These are phyloP conservation scores for Kazachstania africana DNA, from an alignment of 805 yeast genomes.

Conservation along the genomic window DNA sequence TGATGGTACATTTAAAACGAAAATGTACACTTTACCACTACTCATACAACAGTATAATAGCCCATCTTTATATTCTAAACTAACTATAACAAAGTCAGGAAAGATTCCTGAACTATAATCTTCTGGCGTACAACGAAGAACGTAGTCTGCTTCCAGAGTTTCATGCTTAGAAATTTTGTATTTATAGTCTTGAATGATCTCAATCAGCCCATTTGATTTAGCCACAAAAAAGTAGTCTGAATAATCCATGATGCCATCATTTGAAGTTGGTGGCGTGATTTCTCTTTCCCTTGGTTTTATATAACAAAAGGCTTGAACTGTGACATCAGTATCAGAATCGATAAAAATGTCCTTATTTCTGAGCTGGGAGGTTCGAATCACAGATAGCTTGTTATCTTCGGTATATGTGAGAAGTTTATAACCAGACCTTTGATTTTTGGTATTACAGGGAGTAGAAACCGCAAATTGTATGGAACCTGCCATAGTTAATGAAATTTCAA, in stretches of 20 bases:
- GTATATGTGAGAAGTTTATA: slow-evolving; percentile 12
- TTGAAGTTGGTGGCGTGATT: slow-evolving; percentile 1
- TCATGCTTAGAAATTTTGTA: slow-evolving; percentile 6
- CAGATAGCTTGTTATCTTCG: slow-evolving; percentile 5
- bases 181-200: slow-evolving; percentile 16
- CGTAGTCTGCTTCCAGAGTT: slow-evolving; percentile 9
- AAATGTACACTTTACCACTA: slow-evolving; percentile 16
- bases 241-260: slow-evolving; percentile 6
- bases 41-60: slow-evolving; percentile 18
- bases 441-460: slow-evolving; percentile 17
- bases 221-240: slow-evolving; percentile 22
- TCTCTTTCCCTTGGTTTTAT: slow-evolving; percentile 10
- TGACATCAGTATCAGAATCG: slow-evolving; percentile 9
- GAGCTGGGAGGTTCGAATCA: slow-evolving; percentile 1
- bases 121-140: slow-evolving; percentile 16
- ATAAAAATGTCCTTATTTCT: too few species aligned
- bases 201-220: slow-evolving; percentile 20
- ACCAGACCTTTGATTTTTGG: slow-evolving; percentile 11
- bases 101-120: slow-evolving; percentile 4
- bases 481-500: too few species aligned
- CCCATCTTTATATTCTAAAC: slow-evolving; percentile 17
- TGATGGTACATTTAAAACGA: slow-evolving; percentile 16
- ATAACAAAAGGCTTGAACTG: slow-evolving; percentile 19
- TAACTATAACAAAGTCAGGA: slow-evolving; percentile 10
- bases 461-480: slow-evolving; percentile 6